Conservation (phyloP, 805 yeast genomes). For the Candida fluviatilis region DNA sequence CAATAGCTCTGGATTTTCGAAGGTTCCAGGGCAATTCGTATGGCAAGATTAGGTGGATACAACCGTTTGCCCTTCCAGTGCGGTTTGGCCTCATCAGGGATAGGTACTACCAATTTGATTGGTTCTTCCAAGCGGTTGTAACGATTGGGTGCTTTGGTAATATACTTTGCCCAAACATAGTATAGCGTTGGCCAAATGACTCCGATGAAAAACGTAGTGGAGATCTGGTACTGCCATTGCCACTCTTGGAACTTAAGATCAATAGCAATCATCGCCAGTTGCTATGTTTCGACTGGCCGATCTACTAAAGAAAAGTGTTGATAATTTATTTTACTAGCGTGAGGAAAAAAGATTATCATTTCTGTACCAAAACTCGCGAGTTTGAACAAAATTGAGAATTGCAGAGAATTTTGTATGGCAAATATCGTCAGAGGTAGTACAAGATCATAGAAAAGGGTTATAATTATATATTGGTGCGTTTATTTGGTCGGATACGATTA, state of each 20-base stretch:
- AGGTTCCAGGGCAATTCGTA: slow-evolving; percentile 60
- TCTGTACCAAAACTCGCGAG: background rate
- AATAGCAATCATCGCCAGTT: slow-evolving; percentile 35
- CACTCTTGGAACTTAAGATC: slow-evolving; percentile 36
- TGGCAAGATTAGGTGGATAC: slow-evolving; percentile 50
- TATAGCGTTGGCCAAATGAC: slow-evolving; percentile 34
- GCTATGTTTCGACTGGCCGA: background rate
- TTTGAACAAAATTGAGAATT: too few species aligned
- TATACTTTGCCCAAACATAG: slow-evolving; percentile 32
- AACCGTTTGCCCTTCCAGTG: slow-evolving; percentile 90
- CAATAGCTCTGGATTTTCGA: slow-evolving; percentile 76
- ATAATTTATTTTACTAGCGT: background rate
- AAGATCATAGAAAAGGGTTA: background rate
- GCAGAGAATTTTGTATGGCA: background rate
- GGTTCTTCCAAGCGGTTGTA: slow-evolving; percentile 43
- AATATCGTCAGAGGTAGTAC: background rate
- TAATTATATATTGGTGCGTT: background rate
- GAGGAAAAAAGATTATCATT: background rate
- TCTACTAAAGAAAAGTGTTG: background rate
- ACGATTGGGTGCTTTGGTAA: slow-evolving; percentile 34
- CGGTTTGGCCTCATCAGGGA: slow-evolving; percentile 76
- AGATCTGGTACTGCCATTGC: slow-evolving; percentile 44
- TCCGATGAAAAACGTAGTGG: slow-evolving; percentile 39
- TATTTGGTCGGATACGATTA: background rate
- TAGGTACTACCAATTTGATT: slow-evolving; percentile 46